A percentile compares a stretch with the other conserved stretches of the same genome.
These are phyloP conservation scores for Pseudonitzschia multiseries DNA, from an alignment of 108 stramenopile genomes.

Conservation along the genomic window DNA sequence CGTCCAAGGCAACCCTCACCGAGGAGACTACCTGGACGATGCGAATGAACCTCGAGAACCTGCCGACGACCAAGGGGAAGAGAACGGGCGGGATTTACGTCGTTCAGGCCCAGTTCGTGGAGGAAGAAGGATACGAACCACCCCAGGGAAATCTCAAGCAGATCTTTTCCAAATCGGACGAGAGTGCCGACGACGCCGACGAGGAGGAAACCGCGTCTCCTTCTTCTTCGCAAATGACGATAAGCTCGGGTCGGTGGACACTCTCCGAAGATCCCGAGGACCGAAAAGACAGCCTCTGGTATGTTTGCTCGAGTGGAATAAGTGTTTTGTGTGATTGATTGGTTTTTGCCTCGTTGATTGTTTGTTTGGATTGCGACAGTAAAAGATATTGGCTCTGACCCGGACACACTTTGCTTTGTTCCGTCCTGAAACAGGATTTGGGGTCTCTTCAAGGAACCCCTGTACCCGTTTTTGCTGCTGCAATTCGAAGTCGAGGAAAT, in stretches of 20 bases:
- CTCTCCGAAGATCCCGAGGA: slow-evolving; percentile 88
- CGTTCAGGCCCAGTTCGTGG: slow-evolving; percentile 66
- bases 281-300: slow-evolving; percentile 85
- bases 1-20: slow-evolving; percentile 64
- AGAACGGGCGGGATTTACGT: slow-evolving; percentile 55
- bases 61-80: slow-evolving; percentile 62
- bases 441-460: slow-evolving; percentile 88
- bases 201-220: background rate
- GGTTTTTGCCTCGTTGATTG: background rate
- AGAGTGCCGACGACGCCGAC: slow-evolving; percentile 19
- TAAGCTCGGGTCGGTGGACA: slow-evolving; percentile 62
- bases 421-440: slow-evolving; percentile 43
- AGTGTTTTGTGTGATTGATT: background rate
- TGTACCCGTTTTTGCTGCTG: slow-evolving; percentile 87
- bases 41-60: slow-evolving; percentile 55
- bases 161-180: background rate
- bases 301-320: too few relatives aligned
- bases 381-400: background rate
- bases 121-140: slow-evolving; percentile 86
- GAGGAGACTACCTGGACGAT: slow-evolving; percentile 81
- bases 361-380: background rate
- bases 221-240: slow-evolving; percentile 30
- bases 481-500: slow-evolving; percentile 74
- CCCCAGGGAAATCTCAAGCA: slow-evolving; percentile 65
- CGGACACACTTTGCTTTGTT: background rate